A percentile compares a stretch with the other conserved stretches of the same genome.
Conservation (phyloP, 2,329 filamentous ascomycete species). For the Penicillium polonicum region DNA sequence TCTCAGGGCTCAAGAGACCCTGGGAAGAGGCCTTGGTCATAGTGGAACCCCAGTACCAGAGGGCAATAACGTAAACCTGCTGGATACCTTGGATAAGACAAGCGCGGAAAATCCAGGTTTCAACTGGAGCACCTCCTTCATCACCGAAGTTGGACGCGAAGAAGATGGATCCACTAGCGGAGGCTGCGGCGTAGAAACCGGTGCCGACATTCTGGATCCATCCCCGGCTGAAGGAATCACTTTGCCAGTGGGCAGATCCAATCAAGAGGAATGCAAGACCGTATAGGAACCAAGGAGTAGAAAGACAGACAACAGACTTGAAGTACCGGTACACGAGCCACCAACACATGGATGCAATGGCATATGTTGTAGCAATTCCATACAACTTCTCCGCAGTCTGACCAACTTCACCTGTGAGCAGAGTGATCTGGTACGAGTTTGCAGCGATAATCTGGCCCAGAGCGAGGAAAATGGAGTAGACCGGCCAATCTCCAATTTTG, state of each 20-base stretch:
- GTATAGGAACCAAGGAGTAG: conserved; percentile 62
- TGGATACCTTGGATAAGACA: conserved; percentile 66
- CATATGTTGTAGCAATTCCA: conserved; percentile 59
- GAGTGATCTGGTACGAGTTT: conserved; percentile 66
- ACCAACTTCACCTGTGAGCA: conserved; percentile 65
- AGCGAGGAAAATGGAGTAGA: conserved; percentile 63
- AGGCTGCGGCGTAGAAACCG: conserved; percentile 61
- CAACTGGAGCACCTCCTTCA: conserved; percentile 61
- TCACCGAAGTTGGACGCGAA: conserved; percentile 67
- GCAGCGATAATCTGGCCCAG: conserved; percentile 63
- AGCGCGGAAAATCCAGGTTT: conserved; percentile 65
- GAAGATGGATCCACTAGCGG: conserved; percentile 62
- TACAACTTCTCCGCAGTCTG: conserved; percentile 61
- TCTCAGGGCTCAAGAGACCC: conserved; percentile 40
- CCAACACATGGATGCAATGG: conserved; percentile 59
- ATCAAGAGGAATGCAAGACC: conserved; percentile 62
- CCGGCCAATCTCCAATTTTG: conserved; percentile 61
- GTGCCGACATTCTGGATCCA: conserved; percentile 63
- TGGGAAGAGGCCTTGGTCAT: conserved; percentile 48
- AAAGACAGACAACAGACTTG: conserved; percentile 57
- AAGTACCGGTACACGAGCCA: conserved; percentile 61
- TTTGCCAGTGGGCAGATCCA: conserved; percentile 57
- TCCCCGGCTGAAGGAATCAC: conserved; percentile 40
- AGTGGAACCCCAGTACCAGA: conserved; percentile 66
- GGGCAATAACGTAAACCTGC: conserved; percentile 62